Conservation (phyloP, 1,284 basidiomycete genomes). For the Naganishia cerealis region DNA sequence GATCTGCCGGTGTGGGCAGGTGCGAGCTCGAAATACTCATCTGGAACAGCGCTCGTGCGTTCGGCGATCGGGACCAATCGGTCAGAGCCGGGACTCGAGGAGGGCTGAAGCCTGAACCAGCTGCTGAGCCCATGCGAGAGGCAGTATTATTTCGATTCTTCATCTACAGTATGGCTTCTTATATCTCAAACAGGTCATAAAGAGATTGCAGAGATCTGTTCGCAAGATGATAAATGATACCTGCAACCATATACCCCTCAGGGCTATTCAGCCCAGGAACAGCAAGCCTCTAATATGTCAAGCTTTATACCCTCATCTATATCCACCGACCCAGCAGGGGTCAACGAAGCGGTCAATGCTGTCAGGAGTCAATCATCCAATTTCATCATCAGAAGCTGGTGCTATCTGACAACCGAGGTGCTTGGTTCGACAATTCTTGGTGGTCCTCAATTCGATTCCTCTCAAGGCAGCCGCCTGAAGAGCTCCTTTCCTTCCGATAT, state of each 20-base stretch:
- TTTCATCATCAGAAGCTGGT: background rate
- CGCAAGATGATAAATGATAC: background rate
- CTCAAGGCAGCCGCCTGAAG: background rate
- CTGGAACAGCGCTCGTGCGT: background rate
- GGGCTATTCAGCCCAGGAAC: background rate
- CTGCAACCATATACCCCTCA: background rate
- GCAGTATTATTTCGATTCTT: no score
- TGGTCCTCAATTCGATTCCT: background rate
- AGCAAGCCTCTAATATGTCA: background rate
- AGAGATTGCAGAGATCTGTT: no score
- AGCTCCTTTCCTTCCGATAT: background rate
- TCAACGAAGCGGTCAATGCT: background rate
- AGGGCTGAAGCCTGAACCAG: no score
- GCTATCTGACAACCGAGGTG: background rate
- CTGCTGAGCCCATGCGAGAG: no score
- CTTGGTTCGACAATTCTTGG: slow-evolving; percentile 3
- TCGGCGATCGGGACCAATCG: background rate
- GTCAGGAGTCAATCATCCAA: background rate
- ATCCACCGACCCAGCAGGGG: background rate
- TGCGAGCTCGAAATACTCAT: no score
- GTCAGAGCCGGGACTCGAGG: no score
- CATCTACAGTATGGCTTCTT: no score
- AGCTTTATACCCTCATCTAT: background rate
- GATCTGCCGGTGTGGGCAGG: background rate
- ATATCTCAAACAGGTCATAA: no score